Base-by-base conservation (phyloP, 2,329 filamentous ascomycete species). In the Pseudofabraea citricarpa region DNA sequence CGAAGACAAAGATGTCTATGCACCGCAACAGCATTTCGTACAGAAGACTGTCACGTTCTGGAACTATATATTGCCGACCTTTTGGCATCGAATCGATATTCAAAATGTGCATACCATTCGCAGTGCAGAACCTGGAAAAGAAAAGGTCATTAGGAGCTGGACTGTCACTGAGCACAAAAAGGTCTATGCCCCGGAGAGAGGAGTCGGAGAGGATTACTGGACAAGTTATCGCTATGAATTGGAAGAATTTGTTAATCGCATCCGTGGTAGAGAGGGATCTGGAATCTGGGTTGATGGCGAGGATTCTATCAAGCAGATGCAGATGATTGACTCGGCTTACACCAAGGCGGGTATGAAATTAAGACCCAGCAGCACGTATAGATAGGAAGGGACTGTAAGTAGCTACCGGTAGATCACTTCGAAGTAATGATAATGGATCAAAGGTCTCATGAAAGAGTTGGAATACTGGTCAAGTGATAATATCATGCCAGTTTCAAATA, bases 251-350 rank as follows among this genome's bases (percentile, higher is more conserved):
- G 69, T 74, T 10, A 67, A 73, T 55, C 58, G 56, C 23, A 50
- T 75, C 36, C 64, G 63, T 36, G 67, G 66, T 1, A 56, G 64
- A 1, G 46, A 64, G 41, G 62, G 60, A 6, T 57, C 63, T 4
- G 61, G 58, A 1, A 45, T 61, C 2, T 73, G 71, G 68, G 56
- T 74, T 6, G 53, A 56, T 13, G 52, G 50, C 2, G 64, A 70
- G 39, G 70, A 73, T 46, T 69, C 63, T 20, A 60, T 74, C 19
- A 53, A 54, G 16, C 66, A 66, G 62, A 71, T 71, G 67, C 62
- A 55, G 56, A 68, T 68, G 58, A 54, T 75, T 22, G 73, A 75
- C 51, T 62, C 64, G 59, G 67, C 65, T 2, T 75, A 75, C 51
- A 54, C 59, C 43, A 71, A 70, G 56, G 57, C 58, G 19, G 64